Percentiles rank a stretch among this genome's conserved stretches.
phyloP scores from a whole-genome alignment of 257 asterid species.

The Craterostigma plantagineum region DNA sequence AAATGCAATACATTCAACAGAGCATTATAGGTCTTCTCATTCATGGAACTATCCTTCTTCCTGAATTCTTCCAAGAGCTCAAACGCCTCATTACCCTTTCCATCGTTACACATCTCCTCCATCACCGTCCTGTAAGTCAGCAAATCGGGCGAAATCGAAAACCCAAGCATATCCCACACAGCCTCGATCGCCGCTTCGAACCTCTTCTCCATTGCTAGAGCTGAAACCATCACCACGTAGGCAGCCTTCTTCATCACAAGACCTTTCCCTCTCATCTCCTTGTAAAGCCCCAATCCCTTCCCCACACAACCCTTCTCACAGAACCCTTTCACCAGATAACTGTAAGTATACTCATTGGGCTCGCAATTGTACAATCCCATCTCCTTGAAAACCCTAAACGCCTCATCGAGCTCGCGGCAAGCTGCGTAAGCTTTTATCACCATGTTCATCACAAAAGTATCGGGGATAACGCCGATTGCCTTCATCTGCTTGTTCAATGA shows the following conservation, averaged over 20 bases:
- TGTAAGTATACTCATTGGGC: conserved; percentile 55
- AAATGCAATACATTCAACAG: conserved; percentile 55
- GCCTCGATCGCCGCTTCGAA: conserved; percentile 48
- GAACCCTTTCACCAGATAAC: conserved; percentile 49
- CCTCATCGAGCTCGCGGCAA: conserved; percentile 67
- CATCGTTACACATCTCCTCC: conserved; percentile 82
- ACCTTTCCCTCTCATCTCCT: conserved; percentile 54
- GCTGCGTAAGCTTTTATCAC: conserved; percentile 67
- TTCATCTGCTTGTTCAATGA: conserved; percentile 75
- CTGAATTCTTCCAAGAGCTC: conserved; percentile 53
- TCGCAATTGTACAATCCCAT: conserved; percentile 91
- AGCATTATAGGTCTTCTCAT: conserved; percentile 52
- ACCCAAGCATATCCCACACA: conserved; percentile 45
- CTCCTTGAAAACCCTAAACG: conserved; percentile 58
- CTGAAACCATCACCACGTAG: conserved; percentile 45
- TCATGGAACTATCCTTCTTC: conserved; percentile 58
- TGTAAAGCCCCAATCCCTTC: conserved; percentile 40
- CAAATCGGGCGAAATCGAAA: conserved; percentile 53
- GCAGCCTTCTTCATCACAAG: conserved; percentile 40
- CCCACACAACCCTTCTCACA: conserved; percentile 74
- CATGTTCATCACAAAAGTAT: conserved; percentile 67
- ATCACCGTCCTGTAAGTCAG: conserved; percentile 61
- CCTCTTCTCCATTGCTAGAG: conserved; percentile 63
- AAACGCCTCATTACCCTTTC: conserved; percentile 55
- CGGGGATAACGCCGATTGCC: conserved; percentile 66